Conservation (phyloP, 805 yeast species). For the Kuraishia borneana region DNA sequence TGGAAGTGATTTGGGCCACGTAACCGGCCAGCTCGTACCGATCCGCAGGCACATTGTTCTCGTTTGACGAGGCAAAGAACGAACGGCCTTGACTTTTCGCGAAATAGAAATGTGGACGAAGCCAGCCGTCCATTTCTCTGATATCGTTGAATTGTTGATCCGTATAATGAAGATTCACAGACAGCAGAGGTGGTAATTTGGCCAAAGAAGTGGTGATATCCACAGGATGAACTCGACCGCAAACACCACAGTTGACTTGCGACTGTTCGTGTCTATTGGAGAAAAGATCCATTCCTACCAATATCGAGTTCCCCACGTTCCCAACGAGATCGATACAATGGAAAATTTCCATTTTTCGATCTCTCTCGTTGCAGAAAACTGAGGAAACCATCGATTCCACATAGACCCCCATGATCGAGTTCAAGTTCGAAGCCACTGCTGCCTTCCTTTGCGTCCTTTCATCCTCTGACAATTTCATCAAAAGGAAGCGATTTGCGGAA, state of each 20-base stretch:
- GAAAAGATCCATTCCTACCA: constrained; percentile 52
- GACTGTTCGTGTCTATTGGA: constrained; percentile 40
- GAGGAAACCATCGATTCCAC: constrained; percentile 30
- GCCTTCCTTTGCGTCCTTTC: constrained; percentile 23
- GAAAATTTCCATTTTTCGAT: constrained; percentile 21
- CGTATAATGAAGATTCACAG: constrained; percentile 46
- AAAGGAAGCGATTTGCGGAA: constrained; percentile 46
- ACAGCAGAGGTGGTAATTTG: constrained; percentile 51
- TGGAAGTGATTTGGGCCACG: constrained; percentile 56
- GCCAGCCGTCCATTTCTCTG: constrained; percentile 42
- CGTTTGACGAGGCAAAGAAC: constrained; percentile 19
- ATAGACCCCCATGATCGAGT: constrained; percentile 27
- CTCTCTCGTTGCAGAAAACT: constrained; percentile 25
- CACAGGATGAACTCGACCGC: constrained; percentile 38
- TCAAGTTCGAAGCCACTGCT: constrained; percentile 8
- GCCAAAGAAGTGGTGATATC: constrained; percentile 38
- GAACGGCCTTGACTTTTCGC: constrained; percentile 25
- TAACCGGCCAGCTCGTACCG: constrained; percentile 59
- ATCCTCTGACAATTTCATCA: constrained; percentile 40
- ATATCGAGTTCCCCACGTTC: constrained; percentile 24
- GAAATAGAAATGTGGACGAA: constrained; percentile 49
- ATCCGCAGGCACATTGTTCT: constrained; percentile 10
- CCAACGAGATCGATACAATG: constrained; percentile 31
- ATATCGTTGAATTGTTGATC: constrained; percentile 44
- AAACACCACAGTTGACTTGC: constrained; percentile 40